Evolutionary conservation across 192 early-diverging fungal species (phyloP), one percentile per base, ranked within the genome.

Genomic region (Entomortierella lignicola): DNA sequence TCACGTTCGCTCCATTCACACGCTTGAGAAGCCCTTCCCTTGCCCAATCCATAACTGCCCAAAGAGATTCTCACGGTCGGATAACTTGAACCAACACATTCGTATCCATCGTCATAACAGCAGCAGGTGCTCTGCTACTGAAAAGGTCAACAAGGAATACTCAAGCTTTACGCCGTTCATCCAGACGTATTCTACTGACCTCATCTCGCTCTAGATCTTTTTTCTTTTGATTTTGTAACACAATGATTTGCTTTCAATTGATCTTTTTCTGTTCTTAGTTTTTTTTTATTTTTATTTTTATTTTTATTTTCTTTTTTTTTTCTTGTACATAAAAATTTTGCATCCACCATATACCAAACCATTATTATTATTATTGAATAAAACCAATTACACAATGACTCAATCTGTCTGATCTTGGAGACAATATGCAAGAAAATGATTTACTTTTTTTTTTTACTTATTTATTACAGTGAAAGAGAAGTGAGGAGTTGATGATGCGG

Each of bases 1-100:
- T 52, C 88, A 89, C 37, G 81, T 86, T 44, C 82, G 88, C 34
- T 87, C 86, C 30, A 89, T 89, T 48, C 88, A 89, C 47, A 89
- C 88, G 0, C 72, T 84, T 4, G 88, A 89, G 50, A 85, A 87
- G 69, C 88, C 87, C 0, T 88, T 85, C 47, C 70, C 70, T 34
- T 88, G 87, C 55, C 82, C 87, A 20, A 83, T 83, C 57, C 80
- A 81, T 25, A 83, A 75, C 61, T 88, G 87, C 52, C 69, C 82
- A 17, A 88, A 88, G 51, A 64, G 85, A 1, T 88, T 88, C 62
- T 88, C 87, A 2, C 69, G 87, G 48, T 86, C 85, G 13, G 87
- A 88, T 47, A 88, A 88, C 50, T 47, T 88, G 37, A 86, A 83
- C 60, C 87, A 88, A 30, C 87, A 88, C 34, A 81, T 88, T 58